A percentile compares a stretch with the other conserved stretches of the same genome.
Conservation (phyloP, 352 stramenopile species). For the Pythium biforme region DNA sequence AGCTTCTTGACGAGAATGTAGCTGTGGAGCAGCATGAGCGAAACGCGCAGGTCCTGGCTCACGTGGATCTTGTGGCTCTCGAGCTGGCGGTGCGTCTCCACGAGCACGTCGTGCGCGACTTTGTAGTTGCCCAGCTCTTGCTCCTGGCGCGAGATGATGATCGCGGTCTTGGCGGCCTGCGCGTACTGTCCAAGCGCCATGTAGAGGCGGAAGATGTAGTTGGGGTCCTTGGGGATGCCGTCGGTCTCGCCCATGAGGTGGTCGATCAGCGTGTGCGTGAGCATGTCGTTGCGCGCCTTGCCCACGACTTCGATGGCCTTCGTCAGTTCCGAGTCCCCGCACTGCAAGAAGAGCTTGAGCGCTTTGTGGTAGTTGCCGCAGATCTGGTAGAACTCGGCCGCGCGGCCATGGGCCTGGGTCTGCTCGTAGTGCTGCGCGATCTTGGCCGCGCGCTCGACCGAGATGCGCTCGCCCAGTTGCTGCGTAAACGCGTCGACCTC, state of each 20-base stretch:
- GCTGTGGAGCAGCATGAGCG: conserved; percentile 91
- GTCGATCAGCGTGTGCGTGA: conserved; percentile 95
- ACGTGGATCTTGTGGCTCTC: conserved; percentile 86
- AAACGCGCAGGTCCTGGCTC: conserved; percentile 79
- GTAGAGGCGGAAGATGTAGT: conserved; percentile 95
- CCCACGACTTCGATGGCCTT: conserved; percentile 92
- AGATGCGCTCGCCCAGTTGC: conserved; percentile 84
- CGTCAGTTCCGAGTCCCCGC: conserved; percentile 83
- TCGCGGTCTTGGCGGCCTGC: conserved; percentile 91
- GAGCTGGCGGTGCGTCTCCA: conserved; percentile 89
- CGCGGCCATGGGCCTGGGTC: conserved; percentile 61
- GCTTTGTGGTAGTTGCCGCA: conserved; percentile 91
- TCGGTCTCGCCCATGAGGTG: conserved; percentile 95
- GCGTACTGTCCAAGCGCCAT: conserved; percentile 93
- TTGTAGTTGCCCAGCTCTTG: conserved; percentile 94
- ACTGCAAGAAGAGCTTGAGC: conserved; percentile 88
- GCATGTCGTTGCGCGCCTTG: conserved; percentile 91
- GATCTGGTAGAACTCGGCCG: conserved; percentile 89
- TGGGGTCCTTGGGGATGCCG: conserved; percentile 92
- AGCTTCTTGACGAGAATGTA: conserved; percentile 94
- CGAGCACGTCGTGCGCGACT: conserved; percentile 88
- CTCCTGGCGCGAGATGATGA: conserved; percentile 94
- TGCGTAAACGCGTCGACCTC: conserved; percentile 88
- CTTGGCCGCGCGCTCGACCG: conserved; percentile 78
- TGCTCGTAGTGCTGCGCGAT: conserved; percentile 92